Base-by-base conservation (phyloP, 129 eudicot species). In the Centella asiatica region DNA sequence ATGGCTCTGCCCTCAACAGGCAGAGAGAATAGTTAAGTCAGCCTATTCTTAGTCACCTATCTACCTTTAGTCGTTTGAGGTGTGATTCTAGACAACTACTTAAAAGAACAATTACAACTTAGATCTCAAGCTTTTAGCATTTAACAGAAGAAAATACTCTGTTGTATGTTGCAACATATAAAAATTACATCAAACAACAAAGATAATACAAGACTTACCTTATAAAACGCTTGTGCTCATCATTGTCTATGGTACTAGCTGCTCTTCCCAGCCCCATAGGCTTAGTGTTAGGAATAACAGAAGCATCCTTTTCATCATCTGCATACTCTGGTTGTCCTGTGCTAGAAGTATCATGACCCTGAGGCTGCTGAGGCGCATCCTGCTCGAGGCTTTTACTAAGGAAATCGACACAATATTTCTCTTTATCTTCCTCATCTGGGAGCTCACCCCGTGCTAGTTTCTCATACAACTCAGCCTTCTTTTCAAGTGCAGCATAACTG, bases 401-500 rank as follows among this genome's bases (percentile, higher is more conserved):
- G 53, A 90, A 90, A 73, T 90, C 97, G 56, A 86, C 97, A 81
- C 95, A 90, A 55, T 86, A 90, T 76, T 83, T 86, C 75, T 90
- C 97, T 20, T 77, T 68, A 39, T 90, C 97, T 79, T 90, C 97
- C 76, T 86, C 97, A 44, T 90, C 97, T 0, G 97, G 74, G 26
- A 86, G 65, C 58, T 90, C 97, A 61, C 94, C 97, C 39, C 82
- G 79, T 47, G 78, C 80, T 54, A 90, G 83, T 67, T 90, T 90
- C 61, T 86, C 83, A 73, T 86, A 90, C 55, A 90, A 64, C 73
- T 70, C 87, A 1, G 97, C 97, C 71, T 90, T 86, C 68, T 74
- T 90, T 82, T 90, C 97, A 32, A 90, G 66, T 33, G 97, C 97
- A 23, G 94, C 97, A 75, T 90, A 90, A 72, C 97, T 86, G 37